Conservation (phyloP, 192 early-diverging fungal genomes). For the Coemansia sp. region DNA sequence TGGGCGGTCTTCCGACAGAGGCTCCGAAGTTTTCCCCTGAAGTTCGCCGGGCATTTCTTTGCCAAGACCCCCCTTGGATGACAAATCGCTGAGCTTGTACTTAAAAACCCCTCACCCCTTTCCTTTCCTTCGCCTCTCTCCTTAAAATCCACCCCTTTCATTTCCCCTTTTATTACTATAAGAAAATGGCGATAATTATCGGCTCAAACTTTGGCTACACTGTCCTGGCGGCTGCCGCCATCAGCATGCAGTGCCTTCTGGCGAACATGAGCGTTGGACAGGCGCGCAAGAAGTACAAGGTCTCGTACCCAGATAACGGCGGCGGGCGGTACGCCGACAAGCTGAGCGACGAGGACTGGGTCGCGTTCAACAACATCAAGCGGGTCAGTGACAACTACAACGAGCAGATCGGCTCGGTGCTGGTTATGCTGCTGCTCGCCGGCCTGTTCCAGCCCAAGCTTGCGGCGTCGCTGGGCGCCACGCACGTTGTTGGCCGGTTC, state of each 20-base stretch:
- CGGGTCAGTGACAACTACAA: conserved; percentile 52
- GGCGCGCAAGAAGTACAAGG: conserved; percentile 50
- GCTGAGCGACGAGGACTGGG: conserved; percentile 52
- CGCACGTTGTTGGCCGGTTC: conserved; percentile 37
- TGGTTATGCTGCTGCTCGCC: conserved; percentile 25
- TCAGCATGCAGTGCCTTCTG: conserved; percentile 34
- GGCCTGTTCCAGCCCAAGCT: conserved; percentile 47
- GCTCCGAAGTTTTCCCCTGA: background rate
- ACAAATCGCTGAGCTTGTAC: too few species aligned
- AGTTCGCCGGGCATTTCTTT: background rate
- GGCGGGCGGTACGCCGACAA: conserved; percentile 47
- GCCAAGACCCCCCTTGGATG: background rate
- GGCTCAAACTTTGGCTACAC: conserved; percentile 53
- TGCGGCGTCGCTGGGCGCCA: conserved; percentile 24
- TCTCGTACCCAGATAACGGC: conserved; percentile 51
- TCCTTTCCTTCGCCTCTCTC: conserved; percentile 1
- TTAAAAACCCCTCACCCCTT: background rate
- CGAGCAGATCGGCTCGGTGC: conserved; percentile 36
- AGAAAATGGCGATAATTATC: conserved; percentile 43
- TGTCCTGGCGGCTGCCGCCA: conserved; percentile 40
- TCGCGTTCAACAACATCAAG: conserved; percentile 52
- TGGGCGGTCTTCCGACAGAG: background rate
- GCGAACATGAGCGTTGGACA: conserved; percentile 4
- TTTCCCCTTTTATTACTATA: conserved; percentile 3
- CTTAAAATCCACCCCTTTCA: background rate